Percentiles rank a stretch among this genome's conserved stretches.
Conservation (phyloP, 345 rosid species). For the Linum lewisii region DNA sequence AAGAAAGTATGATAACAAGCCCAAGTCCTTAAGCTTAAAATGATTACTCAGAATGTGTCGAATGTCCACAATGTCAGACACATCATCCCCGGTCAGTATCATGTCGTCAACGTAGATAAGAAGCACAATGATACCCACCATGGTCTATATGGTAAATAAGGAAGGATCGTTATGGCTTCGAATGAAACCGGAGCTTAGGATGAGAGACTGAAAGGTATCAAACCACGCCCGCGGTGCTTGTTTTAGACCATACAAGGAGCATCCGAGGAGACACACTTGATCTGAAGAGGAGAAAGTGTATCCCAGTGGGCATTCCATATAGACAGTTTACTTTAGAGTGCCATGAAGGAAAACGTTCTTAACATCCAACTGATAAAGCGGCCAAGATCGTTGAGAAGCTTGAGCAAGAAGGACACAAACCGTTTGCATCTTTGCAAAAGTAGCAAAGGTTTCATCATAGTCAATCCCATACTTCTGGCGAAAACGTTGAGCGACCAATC, state of each 20-base stretch:
- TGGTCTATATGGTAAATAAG: too few species aligned
- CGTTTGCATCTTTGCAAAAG: neutral
- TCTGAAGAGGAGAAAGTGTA: neutral
- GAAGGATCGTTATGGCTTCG: too few species aligned
- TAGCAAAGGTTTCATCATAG: neutral
- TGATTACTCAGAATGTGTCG: too few species aligned
- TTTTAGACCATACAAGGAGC: neutral
- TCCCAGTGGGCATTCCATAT: conserved; percentile 2
- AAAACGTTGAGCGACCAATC: neutral
- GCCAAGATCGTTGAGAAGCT: too few species aligned
- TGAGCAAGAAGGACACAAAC: too few species aligned
- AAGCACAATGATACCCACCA: too few species aligned
- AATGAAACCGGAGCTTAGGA: too few species aligned
- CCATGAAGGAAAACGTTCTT: too few species aligned
- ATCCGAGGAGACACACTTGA: neutral
- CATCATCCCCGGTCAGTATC: conserved; percentile 1
- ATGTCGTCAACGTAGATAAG: neutral
- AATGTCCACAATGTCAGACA: too few species aligned
- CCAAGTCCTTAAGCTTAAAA: neutral
- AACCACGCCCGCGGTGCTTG: conserved; percentile 2
- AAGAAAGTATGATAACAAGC: neutral
- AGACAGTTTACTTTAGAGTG: too few species aligned
- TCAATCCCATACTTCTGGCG: neutral
- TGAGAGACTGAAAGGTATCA: neutral
- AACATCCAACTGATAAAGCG: too few species aligned